Percentiles rank a stretch among this genome's conserved stretches.
These are phyloP conservation scores for Cystobasidium sp. DNA, from an alignment of 1,284 basidiomycete species.

Conservation along the genomic window DNA sequence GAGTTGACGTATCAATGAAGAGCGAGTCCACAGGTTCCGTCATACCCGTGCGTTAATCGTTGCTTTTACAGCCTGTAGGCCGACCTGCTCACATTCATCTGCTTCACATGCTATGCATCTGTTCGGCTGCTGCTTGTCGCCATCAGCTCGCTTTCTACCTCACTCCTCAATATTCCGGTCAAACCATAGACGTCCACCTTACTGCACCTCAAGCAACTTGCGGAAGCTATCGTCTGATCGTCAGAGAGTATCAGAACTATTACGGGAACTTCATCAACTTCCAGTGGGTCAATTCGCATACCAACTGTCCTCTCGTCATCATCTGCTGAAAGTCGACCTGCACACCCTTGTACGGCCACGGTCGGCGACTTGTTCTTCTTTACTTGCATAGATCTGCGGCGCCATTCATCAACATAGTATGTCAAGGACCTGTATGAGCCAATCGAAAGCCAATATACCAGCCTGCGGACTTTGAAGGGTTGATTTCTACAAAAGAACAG, in stretches of 20 bases:
- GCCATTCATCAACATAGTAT: background rate
- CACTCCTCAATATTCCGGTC: background rate
- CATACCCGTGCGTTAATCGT: background rate
- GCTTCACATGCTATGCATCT: background rate
- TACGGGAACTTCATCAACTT: background rate
- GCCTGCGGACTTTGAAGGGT: background rate
- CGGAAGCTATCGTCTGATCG: conserved; percentile 3
- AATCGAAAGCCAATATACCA: background rate
- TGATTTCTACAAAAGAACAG: no score
- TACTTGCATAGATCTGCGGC: background rate
- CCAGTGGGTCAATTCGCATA: background rate
- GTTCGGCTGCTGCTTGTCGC: background rate
- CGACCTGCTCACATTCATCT: background rate
- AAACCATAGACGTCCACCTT: background rate
- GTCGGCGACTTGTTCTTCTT: no score
- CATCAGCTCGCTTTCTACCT: conserved; percentile 4
- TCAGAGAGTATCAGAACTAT: conserved; percentile 16
- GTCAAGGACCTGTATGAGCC: background rate
- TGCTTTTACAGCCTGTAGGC: no score
- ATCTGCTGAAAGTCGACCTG: background rate
- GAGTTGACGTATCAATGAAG: background rate
- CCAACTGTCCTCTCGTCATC: background rate
- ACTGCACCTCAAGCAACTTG: conserved; percentile 5
- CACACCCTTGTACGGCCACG: no score
- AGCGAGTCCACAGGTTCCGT: background rate